Percentiles rank a stretch among this genome's conserved stretches.
These are phyloP conservation scores for Cudoniella acicularis DNA, from an alignment of 495 filamentous ascomycete species.

Conservation along the genomic window DNA sequence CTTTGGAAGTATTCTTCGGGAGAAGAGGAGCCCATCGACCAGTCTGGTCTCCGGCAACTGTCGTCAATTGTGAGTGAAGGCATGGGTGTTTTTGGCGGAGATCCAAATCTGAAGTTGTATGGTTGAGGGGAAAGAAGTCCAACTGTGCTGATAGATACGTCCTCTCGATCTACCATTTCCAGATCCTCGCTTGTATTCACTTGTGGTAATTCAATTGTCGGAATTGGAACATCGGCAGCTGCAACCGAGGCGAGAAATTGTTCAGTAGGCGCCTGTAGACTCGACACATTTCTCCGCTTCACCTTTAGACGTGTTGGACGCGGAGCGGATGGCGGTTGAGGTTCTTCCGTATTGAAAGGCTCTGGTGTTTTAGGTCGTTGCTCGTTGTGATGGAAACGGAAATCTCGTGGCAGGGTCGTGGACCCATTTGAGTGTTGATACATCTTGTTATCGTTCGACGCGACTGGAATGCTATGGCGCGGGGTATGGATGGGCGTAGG, in stretches of 20 bases:
- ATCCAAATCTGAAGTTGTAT: constrained; percentile 3
- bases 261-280: constrained; percentile 47
- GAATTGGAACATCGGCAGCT: constrained; percentile 45
- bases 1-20: constrained; percentile 16
- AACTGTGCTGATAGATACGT: neutral
- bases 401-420: constrained; percentile 38
- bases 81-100: constrained; percentile 24
- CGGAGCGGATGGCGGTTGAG: constrained; percentile 18
- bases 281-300: constrained; percentile 31
- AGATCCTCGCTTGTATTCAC: constrained; percentile 30
- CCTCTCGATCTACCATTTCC: constrained; percentile 30
- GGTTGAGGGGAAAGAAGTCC: constrained; percentile 19
- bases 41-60: constrained; percentile 15
- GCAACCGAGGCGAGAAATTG: constrained; percentile 55
- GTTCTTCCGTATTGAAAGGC: constrained; percentile 11
- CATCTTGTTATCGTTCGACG: constrained; percentile 15
- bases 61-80: constrained; percentile 7
- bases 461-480: constrained; percentile 12
- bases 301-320: constrained; percentile 22
- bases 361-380: constrained; percentile 24
- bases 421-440: constrained; percentile 31
- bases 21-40: constrained; percentile 18
- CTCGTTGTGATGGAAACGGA: constrained; percentile 28
- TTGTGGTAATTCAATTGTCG: constrained; percentile 44
- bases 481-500: constrained; percentile 6